Evolutionary conservation across 306 rosid genomes (phyloP).

Genomic region (Medicago ruthenica): DNA sequence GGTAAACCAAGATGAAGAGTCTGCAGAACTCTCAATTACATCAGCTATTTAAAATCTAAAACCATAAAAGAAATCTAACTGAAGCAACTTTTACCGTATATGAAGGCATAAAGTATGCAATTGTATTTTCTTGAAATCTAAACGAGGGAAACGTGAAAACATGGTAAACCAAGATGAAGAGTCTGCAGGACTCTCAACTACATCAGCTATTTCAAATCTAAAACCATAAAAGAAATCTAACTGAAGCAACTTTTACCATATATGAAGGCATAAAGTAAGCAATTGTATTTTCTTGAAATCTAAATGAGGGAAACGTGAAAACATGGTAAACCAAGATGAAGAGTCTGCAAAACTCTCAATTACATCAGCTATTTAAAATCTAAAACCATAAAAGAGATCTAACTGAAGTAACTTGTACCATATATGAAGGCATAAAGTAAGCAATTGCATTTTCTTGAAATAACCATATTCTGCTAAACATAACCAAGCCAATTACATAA

Average conservation of each 20-base stretch:
- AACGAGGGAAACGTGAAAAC: conserved; percentile 15
- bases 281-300: conserved; percentile 12
- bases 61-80: conserved; percentile 6
- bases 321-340: conserved; percentile 11
- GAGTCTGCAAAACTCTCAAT: conserved; percentile 26
- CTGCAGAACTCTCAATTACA: conserved; percentile 16
- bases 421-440: not conserved
- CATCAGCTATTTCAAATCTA: conserved; percentile 11
- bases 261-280: not conserved
- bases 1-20: conserved; percentile 15
- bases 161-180: not conserved
- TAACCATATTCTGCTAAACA: conserved; percentile 20
- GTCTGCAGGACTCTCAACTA: conserved; percentile 27
- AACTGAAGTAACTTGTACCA: conserved; percentile 28
- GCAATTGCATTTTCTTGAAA: conserved; percentile 14
- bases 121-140: conserved; percentile 2
- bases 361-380: conserved; percentile 5
- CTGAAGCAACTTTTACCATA: conserved; percentile 28
- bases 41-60: conserved; percentile 18
- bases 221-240: conserved; percentile 15
- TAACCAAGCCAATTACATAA: conserved; percentile 23
- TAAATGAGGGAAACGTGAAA: not conserved
- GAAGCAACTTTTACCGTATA: conserved; percentile 25
- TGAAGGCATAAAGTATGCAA: not conserved
- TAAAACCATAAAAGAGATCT: conserved; percentile 13